Percentiles rank a stretch among this genome's conserved stretches.
These are phyloP conservation scores for Allium cepa DNA, from an alignment of 106 monocot species.

Conservation along the genomic window DNA sequence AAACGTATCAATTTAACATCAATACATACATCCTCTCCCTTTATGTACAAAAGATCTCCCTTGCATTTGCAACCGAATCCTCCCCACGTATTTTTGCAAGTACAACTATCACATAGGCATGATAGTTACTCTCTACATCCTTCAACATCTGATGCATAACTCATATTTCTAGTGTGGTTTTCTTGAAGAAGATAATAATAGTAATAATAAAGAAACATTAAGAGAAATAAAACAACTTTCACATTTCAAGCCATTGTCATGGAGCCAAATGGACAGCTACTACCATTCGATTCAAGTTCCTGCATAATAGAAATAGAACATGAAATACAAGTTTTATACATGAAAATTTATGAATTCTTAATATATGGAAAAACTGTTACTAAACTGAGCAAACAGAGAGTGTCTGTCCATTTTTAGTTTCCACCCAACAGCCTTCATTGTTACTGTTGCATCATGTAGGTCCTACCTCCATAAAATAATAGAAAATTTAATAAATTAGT, in stretches of 20 bases:
- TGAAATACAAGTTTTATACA: no score
- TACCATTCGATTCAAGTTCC: slow-evolving; percentile 31
- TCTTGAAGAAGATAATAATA: background rate
- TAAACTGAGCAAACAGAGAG: slow-evolving; percentile 68
- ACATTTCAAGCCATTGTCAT: slow-evolving; percentile 62
- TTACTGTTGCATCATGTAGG: no score
- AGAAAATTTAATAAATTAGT: no score
- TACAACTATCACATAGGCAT: slow-evolving; percentile 75
- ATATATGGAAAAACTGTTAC: no score
- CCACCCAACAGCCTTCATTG: slow-evolving; percentile 19
- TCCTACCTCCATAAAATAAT: no score
- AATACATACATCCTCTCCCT: slow-evolving; percentile 69
- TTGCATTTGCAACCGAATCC: slow-evolving; percentile 86
- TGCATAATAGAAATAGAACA: no score
- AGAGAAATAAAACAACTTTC: slow-evolving; percentile 32
- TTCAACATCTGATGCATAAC: slow-evolving; percentile 43
- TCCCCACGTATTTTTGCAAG: slow-evolving; percentile 84
- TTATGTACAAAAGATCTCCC: slow-evolving; percentile 62
- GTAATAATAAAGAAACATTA: background rate
- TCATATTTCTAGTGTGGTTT: no score
- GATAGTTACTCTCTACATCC: slow-evolving; percentile 73
- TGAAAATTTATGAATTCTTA: no score
- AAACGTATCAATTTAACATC: slow-evolving; percentile 6
- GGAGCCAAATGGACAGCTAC: slow-evolving; percentile 69
- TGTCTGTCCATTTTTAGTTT: slow-evolving; percentile 28